Evolutionary conservation across 225 moss, liverwort and hornwort genomes (phyloP), one percentile per base, ranked within the genome.

Genomic region (Straminergon stramineum): DNA sequence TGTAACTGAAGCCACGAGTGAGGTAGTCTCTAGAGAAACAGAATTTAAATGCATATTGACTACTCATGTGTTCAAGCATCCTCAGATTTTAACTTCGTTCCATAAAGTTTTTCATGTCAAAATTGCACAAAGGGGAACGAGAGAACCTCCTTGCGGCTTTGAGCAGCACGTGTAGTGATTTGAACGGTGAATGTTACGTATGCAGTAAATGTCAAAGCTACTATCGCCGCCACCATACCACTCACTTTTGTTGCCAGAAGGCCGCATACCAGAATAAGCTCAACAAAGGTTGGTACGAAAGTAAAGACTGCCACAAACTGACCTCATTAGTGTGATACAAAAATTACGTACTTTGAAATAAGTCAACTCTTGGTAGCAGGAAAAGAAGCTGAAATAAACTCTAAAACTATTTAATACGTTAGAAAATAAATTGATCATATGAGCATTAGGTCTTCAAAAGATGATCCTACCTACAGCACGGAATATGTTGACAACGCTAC

Each of bases 401-500:
- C 70, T 57, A 26, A 43, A 77, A 71, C 31, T 34, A 34, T 78
- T 43, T 53, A 71, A 37, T 83, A 75, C 15, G 81, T 80, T 90
- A 67, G 67, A 75, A 80, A 52, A 86, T 21, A 39, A 70, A 66
- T 34, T 43, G 14, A 58, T 43, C 27, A 73, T 71, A 60, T 37
- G 26, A 86, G 58, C 56, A 86, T 81, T 79, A 88, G 32, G n/a
- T 86, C 58, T 75, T 82, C 55, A 70, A 89, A 66, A 86, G 82
- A 73, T 52, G 56, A 74, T 79, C 89, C 43, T 88, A 98, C 98
- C 98, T 73, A 98, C 94, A 89, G 98, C 98, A 90, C 98, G 98
- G 78, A 98, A 98, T 78, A 97, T 96, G 88, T 97, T 98, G 58
- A 98, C 94, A 69, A 98, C 97, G 69, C 98, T 98, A 66, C 98